These are phyloP conservation scores for Solanum hybrid DNA, from an alignment of 305 asterid species.

Conservation along the genomic window DNA sequence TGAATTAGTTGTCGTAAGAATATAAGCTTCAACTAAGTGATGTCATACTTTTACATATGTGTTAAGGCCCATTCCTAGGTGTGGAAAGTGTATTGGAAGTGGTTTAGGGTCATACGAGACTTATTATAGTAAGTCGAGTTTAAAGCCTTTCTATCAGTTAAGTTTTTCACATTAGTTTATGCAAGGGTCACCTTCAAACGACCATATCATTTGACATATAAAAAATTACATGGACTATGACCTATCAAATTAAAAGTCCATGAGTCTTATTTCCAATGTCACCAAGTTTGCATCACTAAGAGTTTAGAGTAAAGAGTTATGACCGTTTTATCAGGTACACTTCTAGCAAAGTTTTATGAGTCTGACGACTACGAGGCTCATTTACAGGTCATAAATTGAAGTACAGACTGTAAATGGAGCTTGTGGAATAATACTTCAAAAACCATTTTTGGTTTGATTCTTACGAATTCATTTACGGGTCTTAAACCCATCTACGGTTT, in stretches of 20 bases:
- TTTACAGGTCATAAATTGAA: neutral
- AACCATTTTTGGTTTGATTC: neutral
- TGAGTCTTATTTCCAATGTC: neutral
- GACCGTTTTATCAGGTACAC: neutral
- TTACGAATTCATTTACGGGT: neutral
- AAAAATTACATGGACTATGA: neutral
- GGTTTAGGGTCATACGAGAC: neutral
- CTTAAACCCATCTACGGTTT: neutral
- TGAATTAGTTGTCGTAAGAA: neutral
- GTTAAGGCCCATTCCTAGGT: neutral
- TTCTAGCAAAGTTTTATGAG: neutral
- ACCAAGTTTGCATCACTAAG: neutral
- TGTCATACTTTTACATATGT: neutral
- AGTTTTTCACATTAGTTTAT: neutral
- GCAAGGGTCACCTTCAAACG: neutral
- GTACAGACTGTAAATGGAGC: neutral
- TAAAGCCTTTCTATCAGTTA: neutral
- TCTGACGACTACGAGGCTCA: neutral
- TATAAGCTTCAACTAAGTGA: neutral
- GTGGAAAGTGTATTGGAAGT: neutral
- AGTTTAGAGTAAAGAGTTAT: neutral
- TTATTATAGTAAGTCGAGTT: neutral
- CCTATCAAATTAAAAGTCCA: neutral
- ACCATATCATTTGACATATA: neutral
- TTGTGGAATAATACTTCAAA: neutral